Conservation (phyloP, 2,329 filamentous ascomycete genomes). For the Raffaelea ambrosiae region DNA sequence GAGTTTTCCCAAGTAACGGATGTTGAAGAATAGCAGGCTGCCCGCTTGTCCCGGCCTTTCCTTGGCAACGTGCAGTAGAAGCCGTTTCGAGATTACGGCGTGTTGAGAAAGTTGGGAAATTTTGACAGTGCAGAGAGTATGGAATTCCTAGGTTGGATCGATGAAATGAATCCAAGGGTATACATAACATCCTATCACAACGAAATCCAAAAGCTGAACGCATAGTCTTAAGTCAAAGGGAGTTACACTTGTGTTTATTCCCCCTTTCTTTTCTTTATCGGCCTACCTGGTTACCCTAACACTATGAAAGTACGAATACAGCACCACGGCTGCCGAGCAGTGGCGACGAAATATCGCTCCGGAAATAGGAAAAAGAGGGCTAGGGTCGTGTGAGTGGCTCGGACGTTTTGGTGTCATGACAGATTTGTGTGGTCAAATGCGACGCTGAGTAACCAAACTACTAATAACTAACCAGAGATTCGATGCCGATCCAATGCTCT, state of each 20-base stretch:
- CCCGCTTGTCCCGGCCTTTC: no score
- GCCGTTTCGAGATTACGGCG: no score
- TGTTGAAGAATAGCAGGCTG: no score
- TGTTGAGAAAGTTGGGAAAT: no score
- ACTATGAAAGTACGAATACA: background rate
- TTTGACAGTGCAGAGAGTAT: no score
- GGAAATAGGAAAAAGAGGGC: background rate
- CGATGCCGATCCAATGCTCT: no score
- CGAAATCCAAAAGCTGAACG: background rate
- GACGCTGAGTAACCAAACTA: no score
- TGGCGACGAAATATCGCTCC: background rate
- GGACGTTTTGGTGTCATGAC: background rate
- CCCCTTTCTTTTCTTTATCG: background rate
- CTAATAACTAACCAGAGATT: no score
- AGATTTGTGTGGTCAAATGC: background rate
- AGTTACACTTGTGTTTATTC: background rate
- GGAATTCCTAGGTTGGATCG: no score
- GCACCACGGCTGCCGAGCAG: background rate
- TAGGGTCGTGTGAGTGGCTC: background rate
- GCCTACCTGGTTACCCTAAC: background rate
- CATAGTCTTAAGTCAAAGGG: background rate
- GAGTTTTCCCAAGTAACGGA: no score
- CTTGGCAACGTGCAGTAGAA: no score
- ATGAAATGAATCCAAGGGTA: no score
- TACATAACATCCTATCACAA: background rate